These are phyloP conservation scores for Xerocomus amazonicus DNA, from an alignment of 1,284 basidiomycete genomes.

Conservation along the genomic window DNA sequence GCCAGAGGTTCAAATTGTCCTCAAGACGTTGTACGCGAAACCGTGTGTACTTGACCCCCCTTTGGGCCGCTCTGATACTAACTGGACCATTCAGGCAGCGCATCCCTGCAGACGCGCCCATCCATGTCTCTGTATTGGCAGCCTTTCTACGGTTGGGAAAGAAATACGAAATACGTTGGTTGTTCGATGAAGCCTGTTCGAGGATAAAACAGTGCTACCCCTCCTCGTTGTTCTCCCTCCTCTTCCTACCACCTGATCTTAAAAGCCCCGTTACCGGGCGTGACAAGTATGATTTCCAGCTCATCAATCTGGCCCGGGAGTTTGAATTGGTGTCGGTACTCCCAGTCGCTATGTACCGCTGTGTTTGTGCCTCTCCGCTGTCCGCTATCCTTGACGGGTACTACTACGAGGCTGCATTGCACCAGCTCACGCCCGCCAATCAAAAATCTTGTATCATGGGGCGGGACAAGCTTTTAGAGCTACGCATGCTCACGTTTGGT, in stretches of 20 bases:
- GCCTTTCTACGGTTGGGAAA: constrained; percentile 27
- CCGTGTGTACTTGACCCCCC: constrained; percentile 21
- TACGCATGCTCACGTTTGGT: constrained; percentile 19
- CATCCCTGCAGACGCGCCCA: constrained; percentile 16
- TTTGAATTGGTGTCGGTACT: constrained; percentile 24
- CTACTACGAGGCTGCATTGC: constrained; percentile 14
- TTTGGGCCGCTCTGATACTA: constrained; percentile 1
- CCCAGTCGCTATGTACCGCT: constrained; percentile 28
- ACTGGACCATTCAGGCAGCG: constrained; percentile 19
- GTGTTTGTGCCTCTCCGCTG: constrained; percentile 18
- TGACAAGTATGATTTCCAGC: constrained; percentile 26
- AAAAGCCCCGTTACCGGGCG: constrained; percentile 19
- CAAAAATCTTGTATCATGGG: constrained; percentile 29
- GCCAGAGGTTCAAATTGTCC: constrained; percentile 27
- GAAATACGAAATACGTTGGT: constrained; percentile 27
- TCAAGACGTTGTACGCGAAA: constrained; percentile 24
- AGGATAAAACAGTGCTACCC: constrained; percentile 25
- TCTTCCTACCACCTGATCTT: constrained; percentile 23
- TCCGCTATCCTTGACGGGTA: constrained; percentile 25
- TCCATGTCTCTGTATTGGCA: constrained; percentile 21
- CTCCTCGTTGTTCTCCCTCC: constrained; percentile 26
- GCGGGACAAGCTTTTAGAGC: constrained; percentile 23
- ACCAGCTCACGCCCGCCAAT: constrained; percentile 20
- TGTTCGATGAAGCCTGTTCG: constrained; percentile 25
- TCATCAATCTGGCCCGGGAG: constrained; percentile 27